Base-by-base conservation (phyloP, 140 eudicot genomes). In the Flaveria floridana region DNA sequence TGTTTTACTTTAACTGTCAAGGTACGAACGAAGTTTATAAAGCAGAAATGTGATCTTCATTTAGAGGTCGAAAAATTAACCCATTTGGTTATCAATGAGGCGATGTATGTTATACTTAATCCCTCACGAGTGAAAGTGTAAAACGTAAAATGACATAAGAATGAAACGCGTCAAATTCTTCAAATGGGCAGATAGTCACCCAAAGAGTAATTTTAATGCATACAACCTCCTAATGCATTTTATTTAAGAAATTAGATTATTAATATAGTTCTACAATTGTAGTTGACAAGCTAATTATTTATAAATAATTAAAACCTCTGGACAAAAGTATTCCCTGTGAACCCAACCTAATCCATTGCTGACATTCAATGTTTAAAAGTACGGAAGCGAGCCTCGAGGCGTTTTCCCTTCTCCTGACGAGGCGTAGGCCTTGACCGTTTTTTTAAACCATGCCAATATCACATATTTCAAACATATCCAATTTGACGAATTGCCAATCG, bases 1-100 rank as follows among this genome's bases (percentile, higher is more conserved):
- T 69, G 16, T 68, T 78, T 59, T 56, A 77, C 50, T 42, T 68
- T 4, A 55, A 9, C 3, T 25, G 61, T 68, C 70, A 56, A 77
- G 7, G 18, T n/a, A 44, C 61, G 62, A 11, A 18, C 16, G 1
- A 62, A 25, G 8, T 5, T 3, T 30, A 28, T 6, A 13, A 63
- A 4, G 23, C 12, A 28, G 6, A 65, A 28, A 65, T 2, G 25
- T 64, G 50, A 30, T 64, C 3, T 2, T 26, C 18, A 12, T 59
- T 61, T 9, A 21, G 4, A 13, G 26, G 66, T 6, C 1, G 39
- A 2, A 8, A 61, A 26, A 12, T 39, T 25, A 13, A 26, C 67
- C 42, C 10, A 14, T 61, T 26, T 55, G 18, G 25, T 16, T 55
- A 7, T 55, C 3, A 18, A 55, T 18, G 11, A 6, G 2, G 1